Percentiles rank a stretch among this genome's conserved stretches.
Evolutionary conservation across 441 rosid species (phyloP).

Genomic region (Adansonia rubrostipa): DNA sequence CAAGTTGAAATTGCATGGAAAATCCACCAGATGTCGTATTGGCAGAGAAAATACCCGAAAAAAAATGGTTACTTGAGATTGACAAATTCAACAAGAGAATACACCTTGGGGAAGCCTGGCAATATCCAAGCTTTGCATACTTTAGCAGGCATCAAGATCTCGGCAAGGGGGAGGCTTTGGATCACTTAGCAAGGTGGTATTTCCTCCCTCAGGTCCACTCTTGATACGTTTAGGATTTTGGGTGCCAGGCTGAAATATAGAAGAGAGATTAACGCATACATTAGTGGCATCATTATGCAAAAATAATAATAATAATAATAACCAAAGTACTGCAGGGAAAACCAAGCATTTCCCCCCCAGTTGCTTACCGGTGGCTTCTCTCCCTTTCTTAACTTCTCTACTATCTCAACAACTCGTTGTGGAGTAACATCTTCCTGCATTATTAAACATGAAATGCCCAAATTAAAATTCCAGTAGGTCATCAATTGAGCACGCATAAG

Average conservation of each 20-base stretch:
- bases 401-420: constrained; percentile 84
- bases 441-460: constrained; percentile 29
- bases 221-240: constrained; percentile 83
- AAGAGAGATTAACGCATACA: not conserved
- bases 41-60: constrained; percentile 32
- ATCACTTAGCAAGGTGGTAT: constrained; percentile 71
- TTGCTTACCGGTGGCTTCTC: constrained; percentile 85
- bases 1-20: constrained; percentile 25
- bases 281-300: not conserved
- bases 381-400: constrained; percentile 85
- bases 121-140: constrained; percentile 41
- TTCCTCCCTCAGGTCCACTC: constrained; percentile 96
- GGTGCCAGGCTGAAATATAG: constrained; percentile 74
- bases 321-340: not conserved
- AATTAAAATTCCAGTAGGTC: constrained; percentile 16
- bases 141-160: constrained; percentile 91
- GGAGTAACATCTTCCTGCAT: constrained; percentile 95
- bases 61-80: constrained; percentile 28
- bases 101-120: constrained; percentile 26
- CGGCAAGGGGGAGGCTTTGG: constrained; percentile 92
- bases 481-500: not conserved
- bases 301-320: not conserved
- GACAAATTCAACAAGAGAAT: constrained; percentile 32
- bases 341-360: not conserved
- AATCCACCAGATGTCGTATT: constrained; percentile 32